These are phyloP conservation scores for Monascus purpureus DNA, from an alignment of 495 filamentous ascomycete genomes.

Conservation along the genomic window DNA sequence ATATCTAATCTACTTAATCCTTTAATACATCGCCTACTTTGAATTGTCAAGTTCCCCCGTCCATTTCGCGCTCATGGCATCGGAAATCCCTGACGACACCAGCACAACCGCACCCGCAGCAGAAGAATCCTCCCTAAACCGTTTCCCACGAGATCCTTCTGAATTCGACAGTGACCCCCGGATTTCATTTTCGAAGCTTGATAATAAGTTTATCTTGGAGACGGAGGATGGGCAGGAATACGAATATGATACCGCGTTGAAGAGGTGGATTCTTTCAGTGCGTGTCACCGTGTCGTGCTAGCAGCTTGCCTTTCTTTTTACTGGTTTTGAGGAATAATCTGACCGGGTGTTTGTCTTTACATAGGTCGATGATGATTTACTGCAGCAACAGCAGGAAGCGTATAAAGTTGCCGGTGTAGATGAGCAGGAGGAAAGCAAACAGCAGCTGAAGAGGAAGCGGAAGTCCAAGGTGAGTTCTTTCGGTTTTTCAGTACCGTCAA, in stretches of 20 bases:
- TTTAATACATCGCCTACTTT: no score
- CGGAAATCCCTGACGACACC: slow-evolving; percentile 10
- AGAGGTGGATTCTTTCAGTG: slow-evolving; percentile 71
- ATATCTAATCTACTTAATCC: no score
- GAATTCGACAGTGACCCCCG: slow-evolving; percentile 74
- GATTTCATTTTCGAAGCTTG: slow-evolving; percentile 70
- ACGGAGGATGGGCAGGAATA: slow-evolving; percentile 76
- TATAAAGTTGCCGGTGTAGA: slow-evolving; percentile 60
- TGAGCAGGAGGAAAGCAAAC: slow-evolving; percentile 39
- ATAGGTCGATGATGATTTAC: slow-evolving; percentile 64
- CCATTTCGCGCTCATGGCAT: no score
- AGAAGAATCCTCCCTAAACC: slow-evolving; percentile 8
- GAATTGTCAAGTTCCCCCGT: no score
- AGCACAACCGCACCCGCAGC: neutral
- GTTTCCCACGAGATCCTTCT: slow-evolving; percentile 55
- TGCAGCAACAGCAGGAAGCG: slow-evolving; percentile 61
- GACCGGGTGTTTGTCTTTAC: slow-evolving; percentile 8
- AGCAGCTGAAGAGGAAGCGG: slow-evolving; percentile 57
- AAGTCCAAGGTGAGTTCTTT: no score
- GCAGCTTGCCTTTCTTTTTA: no score
- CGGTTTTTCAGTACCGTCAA: no score
- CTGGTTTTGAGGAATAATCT: no score
- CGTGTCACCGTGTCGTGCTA: slow-evolving; percentile 17
- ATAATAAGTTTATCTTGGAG: slow-evolving; percentile 71
- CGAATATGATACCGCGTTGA: slow-evolving; percentile 56